Percentiles rank a stretch among this genome's conserved stretches.
phyloP scores from a whole-genome alignment of 768 basidiomycete species.

The Boletus reticulatus region DNA sequence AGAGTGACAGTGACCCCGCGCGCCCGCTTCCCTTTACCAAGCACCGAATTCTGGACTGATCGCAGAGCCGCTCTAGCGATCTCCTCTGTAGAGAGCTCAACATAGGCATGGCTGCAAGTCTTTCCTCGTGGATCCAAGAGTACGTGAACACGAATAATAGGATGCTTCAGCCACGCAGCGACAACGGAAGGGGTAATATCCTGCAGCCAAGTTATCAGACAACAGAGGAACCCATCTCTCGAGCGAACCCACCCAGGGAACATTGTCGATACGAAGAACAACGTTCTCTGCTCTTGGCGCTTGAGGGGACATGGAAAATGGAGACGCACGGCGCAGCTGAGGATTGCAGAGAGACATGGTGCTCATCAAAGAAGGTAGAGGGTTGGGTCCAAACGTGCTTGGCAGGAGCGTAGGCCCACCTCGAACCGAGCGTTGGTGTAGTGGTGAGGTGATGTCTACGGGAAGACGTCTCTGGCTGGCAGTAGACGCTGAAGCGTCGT shows the following conservation, averaged over 20 bases:
- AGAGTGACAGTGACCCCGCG: conserved; percentile 83
- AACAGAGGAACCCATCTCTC: not conserved
- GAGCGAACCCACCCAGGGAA: conserved; percentile 68
- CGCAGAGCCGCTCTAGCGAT: conserved; percentile 68
- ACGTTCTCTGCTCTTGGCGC: conserved; percentile 38
- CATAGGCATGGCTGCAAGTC: conserved; percentile 81
- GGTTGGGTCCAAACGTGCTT: conserved; percentile 24
- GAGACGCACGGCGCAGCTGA: conserved; percentile 16
- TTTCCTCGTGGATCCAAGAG: conserved; percentile 81
- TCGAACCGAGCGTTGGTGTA: conserved; percentile 26
- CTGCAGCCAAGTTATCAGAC: conserved; percentile 35
- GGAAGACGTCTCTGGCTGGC: conserved; percentile 11
- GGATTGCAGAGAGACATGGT: conserved; percentile 29
- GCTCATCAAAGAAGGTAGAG: conserved; percentile 33
- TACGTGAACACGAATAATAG: conserved; percentile 63
- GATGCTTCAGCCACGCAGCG: conserved; percentile 65
- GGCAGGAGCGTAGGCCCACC: conserved; percentile 27
- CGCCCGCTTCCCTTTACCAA: conserved; percentile 75
- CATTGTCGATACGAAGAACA: conserved; percentile 83
- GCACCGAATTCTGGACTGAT: conserved; percentile 49
- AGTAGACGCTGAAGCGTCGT: conserved; percentile 21
- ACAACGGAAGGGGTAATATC: conserved; percentile 83
- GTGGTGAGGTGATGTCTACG: conserved; percentile 12
- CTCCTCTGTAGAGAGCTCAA: conserved; percentile 63
- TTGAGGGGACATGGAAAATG: conserved; percentile 13